Base-by-base conservation (phyloP, 441 rosid species). In the Jatropha multifida region DNA sequence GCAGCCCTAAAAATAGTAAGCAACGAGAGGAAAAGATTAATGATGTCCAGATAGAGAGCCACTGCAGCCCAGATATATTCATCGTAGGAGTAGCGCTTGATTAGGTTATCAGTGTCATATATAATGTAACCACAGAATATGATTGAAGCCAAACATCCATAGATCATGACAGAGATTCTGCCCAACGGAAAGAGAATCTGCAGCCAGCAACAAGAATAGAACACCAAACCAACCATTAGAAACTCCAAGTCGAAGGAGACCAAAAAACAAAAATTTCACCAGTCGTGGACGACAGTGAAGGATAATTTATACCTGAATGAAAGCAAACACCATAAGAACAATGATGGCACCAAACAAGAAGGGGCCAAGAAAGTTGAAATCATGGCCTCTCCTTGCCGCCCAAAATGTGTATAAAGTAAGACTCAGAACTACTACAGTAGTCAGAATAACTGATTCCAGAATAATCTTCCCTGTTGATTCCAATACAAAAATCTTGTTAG, bases 341-440 rank as follows among this genome's bases (percentile, higher is more conserved):
- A 91, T 62, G 69, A 95, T 0, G 2, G 94, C 91, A 71, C 93
- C 98, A 74, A 90, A 91, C 83, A 93, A 83, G 85, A 94, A 93
- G 41, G 97, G 99, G 6, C 99, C 97, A 15, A 94, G 94, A 83
- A 95, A 95, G 71, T 71, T 89, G 77, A 95, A 95, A 80, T 93
- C 98, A 65, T 93, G 85, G 76, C 99, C 99, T 84, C 88, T 89
- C 74, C 83, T 84, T 0, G 96, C 97, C 0, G 97, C 99, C 97
- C 98, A 94, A 80, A 94, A 94, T 7, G 99, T 94, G 87, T 91
- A 94, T 3, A 89, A 71, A 0, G 98, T 93, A 14, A 94, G 94
- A 54, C 88, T 79, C 79, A 89, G 80, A 64, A 94, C 98, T 82
- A 94, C 91, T 12, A 74, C 89, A 2, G 94, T 65, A 0, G 98